Conservation (phyloP, 2,329 filamentous ascomycete species). For the Pestalotiopsis sp. region DNA sequence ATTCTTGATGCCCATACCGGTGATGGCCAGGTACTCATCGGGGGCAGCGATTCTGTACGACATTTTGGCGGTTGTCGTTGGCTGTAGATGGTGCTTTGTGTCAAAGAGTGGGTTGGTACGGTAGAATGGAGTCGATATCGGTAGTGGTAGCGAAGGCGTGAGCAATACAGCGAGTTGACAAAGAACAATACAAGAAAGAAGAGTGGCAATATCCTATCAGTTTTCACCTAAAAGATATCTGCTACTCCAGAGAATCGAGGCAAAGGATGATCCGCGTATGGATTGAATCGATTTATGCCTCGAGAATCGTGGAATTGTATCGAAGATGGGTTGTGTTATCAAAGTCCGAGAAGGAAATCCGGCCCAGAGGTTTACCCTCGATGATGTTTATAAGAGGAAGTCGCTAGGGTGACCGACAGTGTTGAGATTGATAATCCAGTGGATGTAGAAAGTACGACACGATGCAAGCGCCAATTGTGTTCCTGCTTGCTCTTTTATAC, state of each 20-base stretch:
- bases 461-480: not conserved
- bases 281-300: not conserved
- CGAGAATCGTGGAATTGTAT: not conserved
- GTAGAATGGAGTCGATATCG: not conserved
- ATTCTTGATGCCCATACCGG: constrained; percentile 74
- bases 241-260: not conserved
- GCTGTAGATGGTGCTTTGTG: not conserved
- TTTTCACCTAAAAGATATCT: not conserved
- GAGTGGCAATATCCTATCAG: not conserved
- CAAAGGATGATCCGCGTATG: not conserved
- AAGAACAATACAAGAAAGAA: not conserved
- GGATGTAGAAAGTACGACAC: not conserved
- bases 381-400: not conserved
- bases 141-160: not conserved
- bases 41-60: constrained; percentile 72
- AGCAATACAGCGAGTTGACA: not conserved
- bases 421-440: not conserved
- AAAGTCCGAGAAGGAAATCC: not conserved
- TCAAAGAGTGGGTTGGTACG: not conserved
- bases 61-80: constrained; percentile 39
- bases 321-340: not conserved
- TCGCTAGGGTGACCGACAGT: not conserved
- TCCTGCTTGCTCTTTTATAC: not conserved
- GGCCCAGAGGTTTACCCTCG: not conserved
- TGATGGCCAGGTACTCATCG: constrained; percentile 86